Evolutionary conservation across 148 eudicot genomes (phyloP).

Genomic region (Oxyria digyna): DNA sequence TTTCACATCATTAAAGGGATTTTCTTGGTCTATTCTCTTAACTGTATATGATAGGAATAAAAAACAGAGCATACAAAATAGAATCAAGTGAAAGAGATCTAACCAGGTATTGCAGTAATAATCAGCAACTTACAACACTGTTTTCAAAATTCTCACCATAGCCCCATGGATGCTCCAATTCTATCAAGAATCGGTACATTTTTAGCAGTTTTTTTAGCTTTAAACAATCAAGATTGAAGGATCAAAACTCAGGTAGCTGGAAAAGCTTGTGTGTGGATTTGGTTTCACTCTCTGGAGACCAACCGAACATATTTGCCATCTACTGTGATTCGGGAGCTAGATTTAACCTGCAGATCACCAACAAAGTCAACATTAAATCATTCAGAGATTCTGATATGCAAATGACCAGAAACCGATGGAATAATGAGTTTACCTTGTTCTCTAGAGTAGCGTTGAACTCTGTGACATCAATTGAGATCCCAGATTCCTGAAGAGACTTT

Average conservation of each 20-base stretch:
- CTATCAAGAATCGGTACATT: no score
- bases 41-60: no score
- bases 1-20: no score
- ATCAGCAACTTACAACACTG: neutral
- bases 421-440: slow-evolving; percentile 36
- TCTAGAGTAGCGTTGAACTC: slow-evolving; percentile 31
- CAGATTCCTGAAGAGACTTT: slow-evolving; percentile 47
- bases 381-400: neutral
- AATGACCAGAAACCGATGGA: neutral
- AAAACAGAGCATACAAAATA: no score
- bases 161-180: no score
- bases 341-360: slow-evolving; percentile 42
- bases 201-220: neutral
- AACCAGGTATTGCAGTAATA: no score
- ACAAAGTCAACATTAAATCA: neutral
- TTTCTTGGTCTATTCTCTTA: no score
- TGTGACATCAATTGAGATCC: slow-evolving; percentile 28
- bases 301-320: slow-evolving; percentile 62
- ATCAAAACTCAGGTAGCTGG: neutral
- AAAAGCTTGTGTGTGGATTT: neutral
- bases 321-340: slow-evolving; percentile 48
- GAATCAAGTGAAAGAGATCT: no score
- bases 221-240: neutral
- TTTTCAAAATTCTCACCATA: no score
- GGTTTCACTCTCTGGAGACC: neutral